A percentile compares a stretch with the other conserved stretches of the same genome.
Evolutionary conservation across 2,329 filamentous ascomycete species (phyloP).

Genomic region (Aureobasidium uvarum): DNA sequence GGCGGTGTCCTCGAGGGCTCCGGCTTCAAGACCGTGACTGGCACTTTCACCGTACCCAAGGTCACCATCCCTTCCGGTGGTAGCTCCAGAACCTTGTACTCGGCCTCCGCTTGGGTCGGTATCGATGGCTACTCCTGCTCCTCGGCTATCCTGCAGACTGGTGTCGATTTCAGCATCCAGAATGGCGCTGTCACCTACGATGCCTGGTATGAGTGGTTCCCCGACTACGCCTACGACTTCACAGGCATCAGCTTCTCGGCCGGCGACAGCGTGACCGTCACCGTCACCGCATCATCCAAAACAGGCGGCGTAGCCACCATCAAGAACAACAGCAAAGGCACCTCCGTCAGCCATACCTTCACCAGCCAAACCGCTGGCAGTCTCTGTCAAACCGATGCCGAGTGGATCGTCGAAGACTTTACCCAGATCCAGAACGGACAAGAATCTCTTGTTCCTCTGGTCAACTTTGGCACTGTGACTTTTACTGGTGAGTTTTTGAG

Average conservation of each 20-base stretch:
- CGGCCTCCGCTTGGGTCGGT: slow-evolving; percentile 59
- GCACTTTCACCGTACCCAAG: slow-evolving; percentile 54
- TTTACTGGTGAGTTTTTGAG: slow-evolving; percentile 39
- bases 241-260: slow-evolving; percentile 45
- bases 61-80: slow-evolving; percentile 46
- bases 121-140: slow-evolving; percentile 61
- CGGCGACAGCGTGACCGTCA: slow-evolving; percentile 49
- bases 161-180: slow-evolving; percentile 56
- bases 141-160: slow-evolving; percentile 57
- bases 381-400: slow-evolving; percentile 58
- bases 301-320: slow-evolving; percentile 47
- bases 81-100: slow-evolving; percentile 42
- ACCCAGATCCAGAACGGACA: slow-evolving; percentile 32
- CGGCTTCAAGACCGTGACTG: slow-evolving; percentile 55
- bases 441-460: slow-evolving; percentile 45
- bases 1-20: slow-evolving; percentile 56
- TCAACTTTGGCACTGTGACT: slow-evolving; percentile 49
- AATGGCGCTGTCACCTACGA: slow-evolving; percentile 48
- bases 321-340: slow-evolving; percentile 54
- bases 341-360: slow-evolving; percentile 54
- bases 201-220: slow-evolving; percentile 63
- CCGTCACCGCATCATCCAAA: slow-evolving; percentile 43
- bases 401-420: slow-evolving; percentile 51
- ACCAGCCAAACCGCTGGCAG: slow-evolving; percentile 40
- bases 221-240: slow-evolving; percentile 57